These are phyloP conservation scores for Phytophthora podocarpi DNA, from an alignment of 352 stramenopile species.

Conservation along the genomic window DNA sequence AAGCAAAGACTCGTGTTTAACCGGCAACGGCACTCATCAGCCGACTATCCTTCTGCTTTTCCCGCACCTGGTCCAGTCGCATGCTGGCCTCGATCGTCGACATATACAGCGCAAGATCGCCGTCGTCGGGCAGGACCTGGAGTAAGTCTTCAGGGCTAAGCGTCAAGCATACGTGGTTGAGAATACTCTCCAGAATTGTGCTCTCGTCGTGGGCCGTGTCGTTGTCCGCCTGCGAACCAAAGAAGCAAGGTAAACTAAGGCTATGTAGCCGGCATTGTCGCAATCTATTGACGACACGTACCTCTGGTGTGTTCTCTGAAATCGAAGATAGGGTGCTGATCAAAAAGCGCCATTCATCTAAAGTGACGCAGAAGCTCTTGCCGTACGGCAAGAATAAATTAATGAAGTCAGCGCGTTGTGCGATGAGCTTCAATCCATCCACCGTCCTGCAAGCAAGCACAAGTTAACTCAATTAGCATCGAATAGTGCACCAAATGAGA, in stretches of 20 bases:
- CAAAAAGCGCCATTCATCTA: constrained; percentile 80
- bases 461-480: constrained; percentile 5
- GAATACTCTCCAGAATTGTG: constrained; percentile 62
- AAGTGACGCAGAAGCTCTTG: constrained; percentile 65
- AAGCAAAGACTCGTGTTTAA: constrained; percentile 1
- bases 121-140: constrained; percentile 78
- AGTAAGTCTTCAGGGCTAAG: constrained; percentile 78
- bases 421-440: constrained; percentile 72
- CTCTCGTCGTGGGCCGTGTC: constrained; percentile 31
- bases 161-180: constrained; percentile 75
- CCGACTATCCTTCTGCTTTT: constrained; percentile 34
- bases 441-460: constrained; percentile 33
- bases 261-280: background rate
- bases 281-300: constrained; percentile 22
- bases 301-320: constrained; percentile 41
- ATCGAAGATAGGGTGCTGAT: constrained; percentile 66
- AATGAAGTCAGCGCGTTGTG: constrained; percentile 47
- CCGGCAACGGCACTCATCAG: constrained; percentile 22
- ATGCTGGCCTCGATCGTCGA: constrained; percentile 73
- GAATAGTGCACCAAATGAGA: background rate
- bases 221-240: constrained; percentile 4
- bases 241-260: constrained; percentile 2
- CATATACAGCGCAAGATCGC: constrained; percentile 76
- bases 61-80: constrained; percentile 46
- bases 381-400: constrained; percentile 79